A percentile compares a stretch with the other conserved stretches of the same genome.
These are phyloP conservation scores for Linum trigynum DNA, from an alignment of 345 rosid genomes.

Conservation along the genomic window DNA sequence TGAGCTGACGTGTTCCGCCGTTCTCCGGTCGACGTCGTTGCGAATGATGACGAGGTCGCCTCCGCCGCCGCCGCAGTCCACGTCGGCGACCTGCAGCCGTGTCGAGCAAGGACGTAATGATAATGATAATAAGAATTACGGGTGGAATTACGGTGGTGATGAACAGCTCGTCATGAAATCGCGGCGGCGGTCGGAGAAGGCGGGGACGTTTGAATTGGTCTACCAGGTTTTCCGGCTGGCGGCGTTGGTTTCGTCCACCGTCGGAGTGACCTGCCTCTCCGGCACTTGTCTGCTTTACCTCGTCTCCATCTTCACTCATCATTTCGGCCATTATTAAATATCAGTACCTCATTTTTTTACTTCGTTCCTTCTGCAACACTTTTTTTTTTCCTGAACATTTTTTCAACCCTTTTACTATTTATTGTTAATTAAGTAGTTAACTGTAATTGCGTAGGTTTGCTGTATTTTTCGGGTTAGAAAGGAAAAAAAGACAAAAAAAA, in stretches of 20 bases:
- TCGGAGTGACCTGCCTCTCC: constrained; percentile 1
- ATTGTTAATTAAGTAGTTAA: too few relatives aligned
- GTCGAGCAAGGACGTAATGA: background rate
- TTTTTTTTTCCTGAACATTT: too few relatives aligned
- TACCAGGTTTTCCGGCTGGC: background rate
- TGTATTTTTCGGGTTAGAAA: too few relatives aligned
- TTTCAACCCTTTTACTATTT: too few relatives aligned
- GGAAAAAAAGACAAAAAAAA: too few relatives aligned
- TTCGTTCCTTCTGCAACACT: too few relatives aligned
- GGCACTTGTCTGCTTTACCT: background rate
- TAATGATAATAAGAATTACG: background rate
- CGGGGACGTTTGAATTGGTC: background rate
- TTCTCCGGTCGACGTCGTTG: background rate
- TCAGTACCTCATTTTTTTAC: too few relatives aligned
- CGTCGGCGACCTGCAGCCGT: background rate
- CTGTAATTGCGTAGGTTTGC: too few relatives aligned
- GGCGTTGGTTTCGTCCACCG: background rate
- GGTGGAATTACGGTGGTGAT: background rate
- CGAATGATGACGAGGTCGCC: background rate
- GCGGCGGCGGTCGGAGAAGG: background rate
- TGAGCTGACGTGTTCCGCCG: background rate
- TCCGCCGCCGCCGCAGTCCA: background rate
- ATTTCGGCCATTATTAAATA: background rate
- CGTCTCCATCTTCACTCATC: background rate
- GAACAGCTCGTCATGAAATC: background rate